phyloP scores from a whole-genome alignment of 2,329 filamentous ascomycete genomes.

The Laburnicola sp. region DNA sequence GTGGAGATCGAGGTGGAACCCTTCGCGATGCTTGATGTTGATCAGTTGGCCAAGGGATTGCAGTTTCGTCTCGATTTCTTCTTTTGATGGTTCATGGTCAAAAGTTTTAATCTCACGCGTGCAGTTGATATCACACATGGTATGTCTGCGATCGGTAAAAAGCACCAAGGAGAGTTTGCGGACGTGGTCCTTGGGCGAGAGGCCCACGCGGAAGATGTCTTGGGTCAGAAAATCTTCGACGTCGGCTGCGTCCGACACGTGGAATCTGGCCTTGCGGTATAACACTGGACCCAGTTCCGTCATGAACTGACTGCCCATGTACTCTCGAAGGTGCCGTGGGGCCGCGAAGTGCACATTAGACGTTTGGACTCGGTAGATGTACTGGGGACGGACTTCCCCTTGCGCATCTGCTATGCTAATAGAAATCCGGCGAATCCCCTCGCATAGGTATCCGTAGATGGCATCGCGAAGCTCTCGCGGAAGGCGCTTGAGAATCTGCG shows the following conservation, averaged over 20 bases:
- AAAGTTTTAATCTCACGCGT: too few species aligned
- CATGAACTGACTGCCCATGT: background rate
- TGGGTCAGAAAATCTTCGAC: background rate
- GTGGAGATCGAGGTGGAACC: conserved; percentile 2
- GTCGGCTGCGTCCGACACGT: conserved; percentile 2
- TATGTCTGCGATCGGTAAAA: background rate
- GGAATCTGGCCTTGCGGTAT: conserved; percentile 1
- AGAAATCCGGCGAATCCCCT: background rate
- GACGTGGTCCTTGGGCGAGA: background rate
- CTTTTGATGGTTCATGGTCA: too few species aligned
- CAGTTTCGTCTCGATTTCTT: background rate
- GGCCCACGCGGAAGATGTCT: background rate
- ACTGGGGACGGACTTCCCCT: background rate
- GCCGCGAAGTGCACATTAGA: background rate
- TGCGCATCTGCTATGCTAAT: background rate
- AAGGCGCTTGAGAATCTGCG: background rate
- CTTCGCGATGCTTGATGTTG: background rate
- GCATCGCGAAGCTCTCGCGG: conserved; percentile 1
- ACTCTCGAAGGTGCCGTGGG: background rate
- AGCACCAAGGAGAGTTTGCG: background rate
- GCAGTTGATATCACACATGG: too few species aligned
- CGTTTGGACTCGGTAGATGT: background rate
- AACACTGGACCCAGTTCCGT: background rate
- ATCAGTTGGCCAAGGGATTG: background rate
- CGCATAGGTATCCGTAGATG: background rate